phyloP scores from a whole-genome alignment of 1,284 basidiomycete species.

The Rhodofomes roseus region DNA sequence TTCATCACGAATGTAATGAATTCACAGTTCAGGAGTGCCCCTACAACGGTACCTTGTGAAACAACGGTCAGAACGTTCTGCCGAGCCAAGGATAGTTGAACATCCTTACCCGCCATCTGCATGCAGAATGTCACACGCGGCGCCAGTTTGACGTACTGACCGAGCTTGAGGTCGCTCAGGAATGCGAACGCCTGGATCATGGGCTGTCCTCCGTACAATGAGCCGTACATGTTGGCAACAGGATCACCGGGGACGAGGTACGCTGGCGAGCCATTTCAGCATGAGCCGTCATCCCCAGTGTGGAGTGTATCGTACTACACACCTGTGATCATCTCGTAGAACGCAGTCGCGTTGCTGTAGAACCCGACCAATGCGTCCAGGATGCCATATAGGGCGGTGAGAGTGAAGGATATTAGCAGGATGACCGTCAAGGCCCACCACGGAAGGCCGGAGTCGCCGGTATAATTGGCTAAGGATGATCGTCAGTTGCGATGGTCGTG shows the following conservation, averaged over 20 bases:
- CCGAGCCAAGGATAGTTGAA: no score
- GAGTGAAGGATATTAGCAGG: slow-evolving; percentile 46
- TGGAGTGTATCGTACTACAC: not conserved
- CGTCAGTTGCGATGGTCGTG: not conserved
- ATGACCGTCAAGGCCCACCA: slow-evolving; percentile 47
- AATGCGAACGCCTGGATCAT: slow-evolving; percentile 38
- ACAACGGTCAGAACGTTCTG: not conserved
- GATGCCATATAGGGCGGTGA: slow-evolving; percentile 41
- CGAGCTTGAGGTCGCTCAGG: slow-evolving; percentile 47
- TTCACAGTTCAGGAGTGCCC: slow-evolving; percentile 10
- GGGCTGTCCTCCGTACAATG: slow-evolving; percentile 38
- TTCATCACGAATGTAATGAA: not conserved
- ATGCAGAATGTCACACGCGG: slow-evolving; percentile 58
- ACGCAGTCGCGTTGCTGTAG: slow-evolving; percentile 18
- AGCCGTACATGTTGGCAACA: slow-evolving; percentile 49
- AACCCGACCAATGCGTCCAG: slow-evolving; percentile 47
- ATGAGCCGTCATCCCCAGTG: not conserved
- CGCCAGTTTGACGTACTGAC: slow-evolving; percentile 55
- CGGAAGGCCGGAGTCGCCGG: slow-evolving; percentile 46
- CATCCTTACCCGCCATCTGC: slow-evolving; percentile 31
- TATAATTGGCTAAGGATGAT: slow-evolving; percentile 38
- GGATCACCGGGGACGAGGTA: slow-evolving; percentile 39
- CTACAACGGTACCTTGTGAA: slow-evolving; percentile 6
- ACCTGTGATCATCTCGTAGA: slow-evolving; percentile 28
- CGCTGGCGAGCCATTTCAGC: slow-evolving; percentile 10